Evolutionary conservation across 192 early-diverging fungal genomes (phyloP).

Genomic region (Coemansia sp.): DNA sequence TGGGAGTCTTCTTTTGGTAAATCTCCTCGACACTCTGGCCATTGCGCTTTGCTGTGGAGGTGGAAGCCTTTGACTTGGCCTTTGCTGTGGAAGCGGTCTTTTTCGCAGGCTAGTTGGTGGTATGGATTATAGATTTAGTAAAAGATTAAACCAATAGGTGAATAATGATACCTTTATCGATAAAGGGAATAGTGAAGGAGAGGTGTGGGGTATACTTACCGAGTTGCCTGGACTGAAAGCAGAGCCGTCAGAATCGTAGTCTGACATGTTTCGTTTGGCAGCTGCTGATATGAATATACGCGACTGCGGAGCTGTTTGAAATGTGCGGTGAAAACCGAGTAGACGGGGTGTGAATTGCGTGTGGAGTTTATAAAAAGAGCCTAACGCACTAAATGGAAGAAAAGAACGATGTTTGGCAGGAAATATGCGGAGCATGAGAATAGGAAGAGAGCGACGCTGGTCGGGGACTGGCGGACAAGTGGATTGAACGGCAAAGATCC

Average conservation of each 20-base stretch:
- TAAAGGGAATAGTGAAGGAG: background rate
- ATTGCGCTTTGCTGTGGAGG: slow-evolving; percentile 13
- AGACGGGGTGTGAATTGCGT: too few species aligned
- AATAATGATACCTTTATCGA: too few species aligned
- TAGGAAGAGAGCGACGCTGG: too few species aligned
- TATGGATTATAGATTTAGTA: too few species aligned
- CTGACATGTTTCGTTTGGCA: slow-evolving; percentile 22
- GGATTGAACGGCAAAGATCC: too few species aligned
- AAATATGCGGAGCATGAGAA: too few species aligned
- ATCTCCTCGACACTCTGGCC: slow-evolving; percentile 73
- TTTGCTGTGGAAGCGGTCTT: slow-evolving; percentile 12
- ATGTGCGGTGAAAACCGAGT: too few species aligned
- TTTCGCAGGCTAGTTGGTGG: slow-evolving; percentile 31
- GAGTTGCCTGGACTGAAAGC: slow-evolving; percentile 20
- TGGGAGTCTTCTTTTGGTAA: slow-evolving; percentile 92
- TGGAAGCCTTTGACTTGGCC: slow-evolving; percentile 15
- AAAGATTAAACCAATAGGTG: too few species aligned
- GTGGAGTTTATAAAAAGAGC: too few species aligned
- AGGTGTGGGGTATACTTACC: slow-evolving; percentile 11
- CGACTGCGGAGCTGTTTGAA: background rate
- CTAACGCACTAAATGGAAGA: too few species aligned
- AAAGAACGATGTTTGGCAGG: too few species aligned
- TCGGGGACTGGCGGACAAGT: too few species aligned
- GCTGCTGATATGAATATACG: background rate
- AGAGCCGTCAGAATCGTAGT: slow-evolving; percentile 50